Conservation (phyloP, 208 protist species). For the Trypanosoma avium region DNA sequence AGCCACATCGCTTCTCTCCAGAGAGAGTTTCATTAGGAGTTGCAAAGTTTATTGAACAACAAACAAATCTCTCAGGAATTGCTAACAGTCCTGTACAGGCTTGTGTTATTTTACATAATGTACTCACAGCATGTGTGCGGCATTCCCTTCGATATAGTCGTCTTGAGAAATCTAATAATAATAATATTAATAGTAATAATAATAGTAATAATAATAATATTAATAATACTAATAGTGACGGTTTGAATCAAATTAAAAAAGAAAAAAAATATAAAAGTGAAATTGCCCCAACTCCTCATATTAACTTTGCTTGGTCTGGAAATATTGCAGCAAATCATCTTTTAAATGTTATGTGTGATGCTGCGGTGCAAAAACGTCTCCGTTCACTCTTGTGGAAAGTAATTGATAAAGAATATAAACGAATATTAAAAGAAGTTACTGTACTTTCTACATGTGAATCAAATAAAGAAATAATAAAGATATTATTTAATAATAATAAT, state of each 20-base stretch:
- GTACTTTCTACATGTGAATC: neutral
- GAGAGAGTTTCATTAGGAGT: constrained; percentile 14
- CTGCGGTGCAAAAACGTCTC: constrained; percentile 11
- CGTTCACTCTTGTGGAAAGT: constrained; percentile 28
- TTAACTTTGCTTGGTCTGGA: constrained; percentile 23
- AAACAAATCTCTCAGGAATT: neutral
- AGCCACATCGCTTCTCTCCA: constrained; percentile 5
- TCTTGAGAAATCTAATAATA: neutral
- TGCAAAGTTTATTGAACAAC: constrained; percentile 17
- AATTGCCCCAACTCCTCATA: constrained; percentile 2
- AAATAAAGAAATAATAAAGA: neutral
- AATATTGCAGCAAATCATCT: constrained; percentile 15
- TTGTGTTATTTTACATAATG: constrained; percentile 18
- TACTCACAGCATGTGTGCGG: constrained; percentile 26
- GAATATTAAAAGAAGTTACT: constrained; percentile 3
- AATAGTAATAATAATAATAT: no score
- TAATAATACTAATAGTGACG: no score
- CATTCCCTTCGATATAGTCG: constrained; percentile 22
- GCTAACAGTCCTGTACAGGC: constrained; percentile 15
- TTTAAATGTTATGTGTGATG: constrained; percentile 4
- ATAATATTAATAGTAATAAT: no score
- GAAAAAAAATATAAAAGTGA: neutral
- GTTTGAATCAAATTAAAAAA: no score
- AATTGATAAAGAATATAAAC: constrained; percentile 22
- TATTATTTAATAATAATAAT: neutral